Evolutionary conservation across 129 eudicot genomes (phyloP).

Genomic region (Ambrosia trifida): DNA sequence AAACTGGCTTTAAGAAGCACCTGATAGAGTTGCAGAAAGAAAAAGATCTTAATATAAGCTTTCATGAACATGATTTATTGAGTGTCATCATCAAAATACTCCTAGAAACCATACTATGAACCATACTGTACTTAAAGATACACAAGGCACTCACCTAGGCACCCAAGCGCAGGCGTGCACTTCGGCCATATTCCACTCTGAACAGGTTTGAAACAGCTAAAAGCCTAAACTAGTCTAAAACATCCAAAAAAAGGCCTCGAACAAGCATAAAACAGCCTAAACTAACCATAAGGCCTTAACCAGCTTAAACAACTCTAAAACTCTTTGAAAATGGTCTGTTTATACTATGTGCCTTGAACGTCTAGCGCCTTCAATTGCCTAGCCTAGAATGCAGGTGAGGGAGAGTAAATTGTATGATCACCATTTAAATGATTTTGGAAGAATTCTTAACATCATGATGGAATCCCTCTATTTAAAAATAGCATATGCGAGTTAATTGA

Average conservation of each 20-base stretch:
- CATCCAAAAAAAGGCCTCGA: too few relatives aligned
- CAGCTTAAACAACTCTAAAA: neutral
- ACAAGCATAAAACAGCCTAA: neutral
- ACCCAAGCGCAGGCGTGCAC: too few relatives aligned
- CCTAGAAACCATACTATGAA: neutral
- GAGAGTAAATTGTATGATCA: neutral
- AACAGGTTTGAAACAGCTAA: too few relatives aligned
- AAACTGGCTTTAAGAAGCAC: neutral
- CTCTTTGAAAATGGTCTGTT: too few relatives aligned
- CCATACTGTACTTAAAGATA: too few relatives aligned
- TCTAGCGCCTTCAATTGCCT: too few relatives aligned
- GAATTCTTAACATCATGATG: conserved; percentile 1
- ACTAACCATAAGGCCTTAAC: neutral
- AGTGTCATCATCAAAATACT: neutral
- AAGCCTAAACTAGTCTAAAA: too few relatives aligned
- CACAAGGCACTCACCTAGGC: too few relatives aligned
- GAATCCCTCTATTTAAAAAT: neutral
- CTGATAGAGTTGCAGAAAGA: neutral
- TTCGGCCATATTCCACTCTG: too few relatives aligned
- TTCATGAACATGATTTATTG: neutral
- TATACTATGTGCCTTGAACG: too few relatives aligned
- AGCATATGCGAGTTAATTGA: neutral
- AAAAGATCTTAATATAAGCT: neutral
- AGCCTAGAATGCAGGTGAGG: neutral
- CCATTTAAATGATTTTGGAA: neutral